A percentile compares a stretch with the other conserved stretches of the same genome.
phyloP scores from a whole-genome alignment of 2,329 filamentous ascomycete species.

The Drechslerella stenobrocha region DNA sequence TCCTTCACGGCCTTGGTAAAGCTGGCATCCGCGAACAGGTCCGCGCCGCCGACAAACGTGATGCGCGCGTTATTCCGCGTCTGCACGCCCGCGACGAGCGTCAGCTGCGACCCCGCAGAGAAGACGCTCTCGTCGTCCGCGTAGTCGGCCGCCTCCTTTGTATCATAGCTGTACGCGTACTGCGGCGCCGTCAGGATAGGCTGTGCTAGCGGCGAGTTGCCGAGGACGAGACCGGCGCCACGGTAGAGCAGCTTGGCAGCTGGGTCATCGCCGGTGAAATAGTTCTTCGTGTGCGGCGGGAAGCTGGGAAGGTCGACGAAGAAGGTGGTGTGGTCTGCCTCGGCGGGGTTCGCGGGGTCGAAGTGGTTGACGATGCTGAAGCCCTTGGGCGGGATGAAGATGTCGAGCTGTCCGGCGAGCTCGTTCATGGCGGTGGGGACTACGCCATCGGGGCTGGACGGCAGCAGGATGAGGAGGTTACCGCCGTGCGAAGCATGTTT shows the following conservation, averaged over 20 bases:
- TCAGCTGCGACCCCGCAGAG: constrained; percentile 79
- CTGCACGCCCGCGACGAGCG: constrained; percentile 82
- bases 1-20: constrained; percentile 76
- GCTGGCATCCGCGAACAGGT: constrained; percentile 87
- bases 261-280: constrained; percentile 68
- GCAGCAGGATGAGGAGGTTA: constrained; percentile 85
- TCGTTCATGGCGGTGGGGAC: constrained; percentile 58
- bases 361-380: constrained; percentile 94
- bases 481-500: constrained; percentile 89
- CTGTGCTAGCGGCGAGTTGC: constrained; percentile 74
- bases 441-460: constrained; percentile 62
- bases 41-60: constrained; percentile 79
- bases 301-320: constrained; percentile 71
- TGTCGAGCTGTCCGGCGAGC: constrained; percentile 61
- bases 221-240: constrained; percentile 78
- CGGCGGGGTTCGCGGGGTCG: constrained; percentile 78
- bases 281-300: constrained; percentile 72
- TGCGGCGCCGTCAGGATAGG: constrained; percentile 79
- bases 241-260: constrained; percentile 72
- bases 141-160: constrained; percentile 74
- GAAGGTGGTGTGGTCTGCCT: constrained; percentile 85
- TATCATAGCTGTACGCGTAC: constrained; percentile 91
- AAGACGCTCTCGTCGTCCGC: constrained; percentile 73
- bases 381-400: constrained; percentile 82
- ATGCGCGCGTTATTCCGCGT: constrained; percentile 91